A percentile compares a stretch with the other conserved stretches of the same genome.
Evolutionary conservation across 257 asterid genomes (phyloP).

Genomic region (Rubia yunnanensis): DNA sequence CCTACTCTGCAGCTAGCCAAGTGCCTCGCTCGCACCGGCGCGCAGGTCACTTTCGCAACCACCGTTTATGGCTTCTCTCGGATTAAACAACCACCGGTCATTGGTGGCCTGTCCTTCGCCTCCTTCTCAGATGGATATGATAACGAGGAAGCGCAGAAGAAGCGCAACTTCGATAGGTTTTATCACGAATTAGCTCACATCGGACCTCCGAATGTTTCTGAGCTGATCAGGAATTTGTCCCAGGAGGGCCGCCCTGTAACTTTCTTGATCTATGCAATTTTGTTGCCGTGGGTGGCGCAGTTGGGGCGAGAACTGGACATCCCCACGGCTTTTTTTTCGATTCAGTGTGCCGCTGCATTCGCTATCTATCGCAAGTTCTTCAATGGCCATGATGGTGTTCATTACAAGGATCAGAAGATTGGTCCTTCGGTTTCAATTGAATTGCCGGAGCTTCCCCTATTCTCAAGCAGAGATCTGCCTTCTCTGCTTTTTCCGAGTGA

Average conservation of each 20-base stretch:
- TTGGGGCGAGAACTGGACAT: conserved; percentile 36
- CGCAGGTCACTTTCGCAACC: conserved; percentile 26
- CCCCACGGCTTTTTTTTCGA: conserved; percentile 37
- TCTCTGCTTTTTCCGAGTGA: conserved; percentile 25
- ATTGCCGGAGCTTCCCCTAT: conserved; percentile 33
- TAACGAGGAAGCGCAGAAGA: background rate
- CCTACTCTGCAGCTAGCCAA: conserved; percentile 24
- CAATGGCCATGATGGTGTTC: conserved; percentile 11
- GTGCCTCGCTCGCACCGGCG: conserved; percentile 12
- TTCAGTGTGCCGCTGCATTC: conserved; percentile 45
- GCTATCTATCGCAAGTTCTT: conserved; percentile 34
- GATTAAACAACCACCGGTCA: conserved; percentile 9
- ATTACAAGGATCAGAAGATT: background rate
- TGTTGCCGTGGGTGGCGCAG: conserved; percentile 42
- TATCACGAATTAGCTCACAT: background rate
- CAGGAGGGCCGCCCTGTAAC: conserved; percentile 6
- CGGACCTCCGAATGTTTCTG: background rate
- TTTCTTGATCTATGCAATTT: conserved; percentile 29
- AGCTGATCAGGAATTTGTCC: background rate
- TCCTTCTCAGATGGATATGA: conserved; percentile 24
- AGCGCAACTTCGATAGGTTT: background rate
- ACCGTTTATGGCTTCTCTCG: conserved; percentile 15
- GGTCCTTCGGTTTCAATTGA: conserved; percentile 9
- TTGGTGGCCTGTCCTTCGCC: conserved; percentile 5
- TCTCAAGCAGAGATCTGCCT: conserved; percentile 32